Percentiles rank a stretch among this genome's conserved stretches.
These are phyloP conservation scores for Fusarium sp. DNA, from an alignment of 2,329 filamentous ascomycete genomes.

Conservation along the genomic window DNA sequence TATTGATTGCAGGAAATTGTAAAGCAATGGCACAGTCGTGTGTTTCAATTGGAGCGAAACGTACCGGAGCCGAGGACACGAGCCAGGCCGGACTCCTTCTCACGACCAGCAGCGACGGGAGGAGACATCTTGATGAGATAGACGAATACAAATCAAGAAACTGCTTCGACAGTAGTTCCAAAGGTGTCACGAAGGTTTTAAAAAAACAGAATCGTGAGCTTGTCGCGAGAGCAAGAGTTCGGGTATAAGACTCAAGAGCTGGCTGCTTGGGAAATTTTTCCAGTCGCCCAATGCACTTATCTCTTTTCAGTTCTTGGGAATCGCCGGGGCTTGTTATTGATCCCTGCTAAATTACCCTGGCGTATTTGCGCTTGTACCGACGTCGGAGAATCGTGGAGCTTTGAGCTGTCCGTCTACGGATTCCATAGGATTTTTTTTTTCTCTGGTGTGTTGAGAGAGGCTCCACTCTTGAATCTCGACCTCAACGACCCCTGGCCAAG, in stretches of 20 bases:
- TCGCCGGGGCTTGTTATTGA: slow-evolving; percentile 25
- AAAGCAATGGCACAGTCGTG: not conserved
- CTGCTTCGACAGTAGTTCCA: slow-evolving; percentile 11
- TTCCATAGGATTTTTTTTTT: slow-evolving; percentile 21
- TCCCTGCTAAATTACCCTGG: slow-evolving; percentile 35
- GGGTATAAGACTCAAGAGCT: slow-evolving; percentile 25
- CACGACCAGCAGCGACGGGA: slow-evolving; percentile 56
- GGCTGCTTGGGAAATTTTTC: slow-evolving; percentile 44
- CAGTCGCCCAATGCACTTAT: slow-evolving; percentile 31
- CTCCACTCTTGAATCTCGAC: slow-evolving; percentile 4
- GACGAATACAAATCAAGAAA: not conserved
- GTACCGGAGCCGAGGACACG: slow-evolving; percentile 91
- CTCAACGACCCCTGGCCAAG: not conserved
- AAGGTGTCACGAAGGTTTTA: slow-evolving; percentile 8
- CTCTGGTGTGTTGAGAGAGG: slow-evolving; percentile 1
- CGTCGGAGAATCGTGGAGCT: slow-evolving; percentile 40
- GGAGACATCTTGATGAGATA: slow-evolving; percentile 67
- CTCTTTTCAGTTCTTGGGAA: slow-evolving; percentile 30
- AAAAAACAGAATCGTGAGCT: slow-evolving; percentile 20
- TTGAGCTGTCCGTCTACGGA: slow-evolving; percentile 9
- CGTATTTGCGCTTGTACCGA: slow-evolving; percentile 38
- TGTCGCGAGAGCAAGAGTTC: slow-evolving; percentile 23
- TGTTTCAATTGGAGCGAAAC: slow-evolving; percentile 35
- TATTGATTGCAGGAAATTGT: not conserved
- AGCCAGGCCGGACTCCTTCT: slow-evolving; percentile 91